Conservation (phyloP, 2,329 filamentous ascomycete genomes). For the Stachybotrys chlorohalonatus region DNA sequence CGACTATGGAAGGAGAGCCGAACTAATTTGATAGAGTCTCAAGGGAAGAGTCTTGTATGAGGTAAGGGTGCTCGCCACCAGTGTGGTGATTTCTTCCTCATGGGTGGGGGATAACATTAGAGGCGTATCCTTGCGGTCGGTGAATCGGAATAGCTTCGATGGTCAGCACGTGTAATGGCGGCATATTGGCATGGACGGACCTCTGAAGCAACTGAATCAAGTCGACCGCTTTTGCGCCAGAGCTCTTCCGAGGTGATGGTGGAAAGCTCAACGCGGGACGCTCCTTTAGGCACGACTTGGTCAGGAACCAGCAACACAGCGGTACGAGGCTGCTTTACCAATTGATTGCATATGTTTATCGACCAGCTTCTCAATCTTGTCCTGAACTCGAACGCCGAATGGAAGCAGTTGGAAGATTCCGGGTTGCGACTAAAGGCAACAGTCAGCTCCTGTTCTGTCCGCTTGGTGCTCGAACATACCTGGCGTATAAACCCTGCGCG, state of each 20-base stretch:
- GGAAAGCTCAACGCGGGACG: conserved; percentile 74
- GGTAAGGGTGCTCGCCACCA: conserved; percentile 63
- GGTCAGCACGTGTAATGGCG: conserved; percentile 10
- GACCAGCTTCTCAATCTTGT: conserved; percentile 77
- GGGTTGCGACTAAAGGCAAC: conserved; percentile 56
- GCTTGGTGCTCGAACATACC: conserved; percentile 30
- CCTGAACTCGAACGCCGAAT: conserved; percentile 74
- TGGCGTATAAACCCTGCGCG: conserved; percentile 67
- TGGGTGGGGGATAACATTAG: conserved; percentile 87
- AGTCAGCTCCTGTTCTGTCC: conserved; percentile 1
- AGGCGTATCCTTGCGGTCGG: conserved; percentile 65
- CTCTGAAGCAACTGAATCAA: conserved; percentile 65
- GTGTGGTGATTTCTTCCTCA: conserved; percentile 86
- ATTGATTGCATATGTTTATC: conserved; percentile 80
- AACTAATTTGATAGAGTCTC: conserved; percentile 82
- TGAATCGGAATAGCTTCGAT: conserved; percentile 64
- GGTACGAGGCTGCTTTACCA: conserved; percentile 32
- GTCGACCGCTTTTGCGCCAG: conserved; percentile 76
- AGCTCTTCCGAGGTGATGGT: conserved; percentile 76
- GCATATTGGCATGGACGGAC: conserved; percentile 27
- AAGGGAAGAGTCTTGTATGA: conserved; percentile 84
- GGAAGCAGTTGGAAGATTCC: conserved; percentile 91
- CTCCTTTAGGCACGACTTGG: conserved; percentile 37
- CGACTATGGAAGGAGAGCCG: not conserved
- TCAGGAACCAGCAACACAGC: conserved; percentile 1